Base-by-base conservation (phyloP, 345 rosid genomes). In the Rhodamnia rubescens region DNA sequence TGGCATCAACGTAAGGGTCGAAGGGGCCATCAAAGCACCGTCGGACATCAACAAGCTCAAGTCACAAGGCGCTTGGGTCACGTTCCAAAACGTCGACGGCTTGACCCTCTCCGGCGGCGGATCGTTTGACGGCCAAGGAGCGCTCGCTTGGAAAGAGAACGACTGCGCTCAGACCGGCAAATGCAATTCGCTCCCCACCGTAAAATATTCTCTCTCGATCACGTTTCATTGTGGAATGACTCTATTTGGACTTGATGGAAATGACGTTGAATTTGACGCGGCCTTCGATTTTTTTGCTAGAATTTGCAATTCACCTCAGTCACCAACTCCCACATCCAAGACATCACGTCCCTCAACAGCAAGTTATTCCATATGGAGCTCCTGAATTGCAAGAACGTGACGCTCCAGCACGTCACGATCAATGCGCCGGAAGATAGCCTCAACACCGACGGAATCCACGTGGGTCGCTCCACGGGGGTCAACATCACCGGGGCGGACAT, bases 371-470 rank as follows among this genome's bases (percentile, higher is more conserved):
- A 92, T 85, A 52, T 91, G 5, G 90, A 88, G 83, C 61, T 93
- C n/a, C 42, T 89, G 10, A 47, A 84, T 10, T 88, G 91, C 88
- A 87, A 88, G 47, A 93, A 94, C 89, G 1, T 93, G 21, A 90
- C 90, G 20, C 84, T 92, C 18, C 61, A 86, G 10, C 21, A 81
- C 24, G 40, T 92, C 55, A 84, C 44, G 9, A 83, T 90, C 32
- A 58, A 78, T 0, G 94, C 95, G 8, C 95, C 94, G 0, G 81
- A 55, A 1, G 85, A 83, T 27, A 94, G 95, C 91, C 86, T 85
- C 9, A 93, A 92, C 89, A 94, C 95, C 1, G 92, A 92, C 32
- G 95, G 95, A 84, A 92, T 93, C 83, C 95, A 92, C 88, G 83
- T 92, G 5, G 93, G 93, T 59, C 81, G 89, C 32, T 92, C 96